These are phyloP conservation scores for Talaromyces nanjingensis DNA, from an alignment of 495 filamentous ascomycete species.

Conservation along the genomic window DNA sequence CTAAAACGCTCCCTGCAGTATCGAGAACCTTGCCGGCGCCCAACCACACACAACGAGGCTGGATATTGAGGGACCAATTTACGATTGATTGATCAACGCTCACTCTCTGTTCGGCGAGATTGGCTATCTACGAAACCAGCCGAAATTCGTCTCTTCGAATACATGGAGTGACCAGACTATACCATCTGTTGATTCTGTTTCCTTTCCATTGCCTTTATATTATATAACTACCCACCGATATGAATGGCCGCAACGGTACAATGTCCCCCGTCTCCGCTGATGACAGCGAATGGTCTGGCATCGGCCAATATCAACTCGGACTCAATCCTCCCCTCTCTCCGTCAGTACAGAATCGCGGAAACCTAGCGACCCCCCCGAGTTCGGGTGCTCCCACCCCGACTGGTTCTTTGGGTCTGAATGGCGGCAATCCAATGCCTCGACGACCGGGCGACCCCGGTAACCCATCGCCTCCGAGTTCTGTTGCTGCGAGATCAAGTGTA, in stretches of 20 bases:
- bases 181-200: neutral
- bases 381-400: slow-evolving; percentile 49
- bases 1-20: neutral
- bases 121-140: neutral
- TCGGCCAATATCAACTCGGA: slow-evolving; percentile 58
- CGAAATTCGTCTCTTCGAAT: neutral
- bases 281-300: slow-evolving; percentile 82
- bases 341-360: slow-evolving; percentile 47
- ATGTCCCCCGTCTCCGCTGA: slow-evolving; percentile 79
- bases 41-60: neutral
- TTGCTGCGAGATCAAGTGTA: slow-evolving; percentile 67
- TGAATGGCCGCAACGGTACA: slow-evolving; percentile 59
- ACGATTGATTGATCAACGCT: neutral
- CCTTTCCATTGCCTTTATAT: neutral
- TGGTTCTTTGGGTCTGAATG: slow-evolving; percentile 45
- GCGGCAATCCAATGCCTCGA: slow-evolving; percentile 24
- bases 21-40: neutral
- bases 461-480: slow-evolving; percentile 79
- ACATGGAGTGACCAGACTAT: slow-evolving; percentile 4
- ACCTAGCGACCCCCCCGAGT: slow-evolving; percentile 63
- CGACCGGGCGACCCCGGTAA: slow-evolving; percentile 45
- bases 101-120: neutral
- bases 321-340: slow-evolving; percentile 49
- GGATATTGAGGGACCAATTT: neutral
- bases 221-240: slow-evolving; percentile 14